Evolutionary conservation across 768 basidiomycete genomes (phyloP), one percentile per base, ranked within the genome.

Genomic region (Russula olivacea): DNA sequence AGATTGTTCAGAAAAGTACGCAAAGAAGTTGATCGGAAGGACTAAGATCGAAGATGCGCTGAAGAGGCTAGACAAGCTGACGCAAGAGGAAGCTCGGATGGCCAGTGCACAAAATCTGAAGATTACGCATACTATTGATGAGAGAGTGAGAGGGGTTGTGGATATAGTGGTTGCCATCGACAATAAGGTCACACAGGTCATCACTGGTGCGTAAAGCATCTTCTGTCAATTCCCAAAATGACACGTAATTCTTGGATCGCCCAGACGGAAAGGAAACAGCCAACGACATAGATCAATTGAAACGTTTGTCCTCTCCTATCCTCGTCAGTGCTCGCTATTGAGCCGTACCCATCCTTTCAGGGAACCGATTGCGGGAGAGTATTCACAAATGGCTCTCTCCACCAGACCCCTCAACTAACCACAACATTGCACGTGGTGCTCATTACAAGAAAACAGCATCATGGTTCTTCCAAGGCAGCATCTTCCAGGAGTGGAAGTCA

Each of bases 341-440:
- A 23, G 3, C 28, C 14, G 49, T 14, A n/a, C 28, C 10, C 12
- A 23, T 21, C 4, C 19, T 36, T 25, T 12, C 53, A 61, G 60
- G 43, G 19, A 48, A 36, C 19, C 43, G 30, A 34, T 12, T 52
- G 28, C 25, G 19, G 9, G 19, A 43, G 11, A 12, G 12, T 11
- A 1, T 55, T 21, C 11, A 21, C 3, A 28, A 25, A n/a, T 61
- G 60, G 60, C 60, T 61, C 25, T 61, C 60, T 1, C 60, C 60
- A 28, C 43, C 60, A 4, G 53, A 61, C 14, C 60, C 60, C 1
- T 54, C 45, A 2, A 54, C 32, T 4, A 61, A 55, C n/a, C 53
- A 48, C 43, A 47, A 61, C 19, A 40, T n/a, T 4, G 34, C 48
- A 3, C 19, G 34, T 19, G 15, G 12, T n/a, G n/a, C 53, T n/a